Evolutionary conservation across 1,139 yeast species (phyloP).

Genomic region (Yamadazyma oceani): DNA sequence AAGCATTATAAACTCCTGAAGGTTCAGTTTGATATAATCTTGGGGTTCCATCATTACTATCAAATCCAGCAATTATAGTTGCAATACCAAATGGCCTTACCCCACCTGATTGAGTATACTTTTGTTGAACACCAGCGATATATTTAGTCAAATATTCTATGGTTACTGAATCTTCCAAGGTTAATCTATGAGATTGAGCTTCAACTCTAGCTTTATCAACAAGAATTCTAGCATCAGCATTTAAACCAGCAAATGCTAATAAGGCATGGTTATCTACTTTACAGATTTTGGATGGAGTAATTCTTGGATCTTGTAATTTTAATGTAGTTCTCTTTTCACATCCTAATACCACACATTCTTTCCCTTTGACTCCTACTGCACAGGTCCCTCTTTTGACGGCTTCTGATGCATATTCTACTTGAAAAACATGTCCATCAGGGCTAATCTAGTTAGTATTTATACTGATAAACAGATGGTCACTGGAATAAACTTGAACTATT

Average conservation of each 20-base stretch:
- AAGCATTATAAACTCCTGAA: constrained; percentile 96
- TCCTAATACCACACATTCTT: constrained; percentile 84
- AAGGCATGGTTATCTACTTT: constrained; percentile 88
- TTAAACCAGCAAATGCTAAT: constrained; percentile 94
- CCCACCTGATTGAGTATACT: constrained; percentile 98
- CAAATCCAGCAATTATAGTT: constrained; percentile 93
- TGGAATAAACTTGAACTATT: no score
- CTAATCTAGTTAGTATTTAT: constrained; percentile 32
- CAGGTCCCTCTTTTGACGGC: constrained; percentile 99
- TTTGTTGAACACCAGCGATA: constrained; percentile 96
- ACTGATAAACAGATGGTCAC: background rate
- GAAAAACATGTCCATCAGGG: constrained; percentile 99
- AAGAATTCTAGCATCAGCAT: constrained; percentile 94
- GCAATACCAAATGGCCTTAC: constrained; percentile 95
- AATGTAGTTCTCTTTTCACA: constrained; percentile 96
- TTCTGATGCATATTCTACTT: constrained; percentile 96
- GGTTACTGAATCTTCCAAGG: constrained; percentile 90
- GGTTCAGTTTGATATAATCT: constrained; percentile 94
- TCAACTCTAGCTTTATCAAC: constrained; percentile 95
- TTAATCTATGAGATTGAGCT: constrained; percentile 94
- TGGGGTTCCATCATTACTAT: constrained; percentile 78
- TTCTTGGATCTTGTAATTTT: constrained; percentile 93
- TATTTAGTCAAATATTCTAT: constrained; percentile 90
- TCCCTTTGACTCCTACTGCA: constrained; percentile 95
- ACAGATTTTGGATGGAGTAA: constrained; percentile 92